Percentiles rank a stretch among this genome's conserved stretches.
Evolutionary conservation across 495 filamentous ascomycete genomes (phyloP).

Genomic region (Podospora bellae-mahoneyi): DNA sequence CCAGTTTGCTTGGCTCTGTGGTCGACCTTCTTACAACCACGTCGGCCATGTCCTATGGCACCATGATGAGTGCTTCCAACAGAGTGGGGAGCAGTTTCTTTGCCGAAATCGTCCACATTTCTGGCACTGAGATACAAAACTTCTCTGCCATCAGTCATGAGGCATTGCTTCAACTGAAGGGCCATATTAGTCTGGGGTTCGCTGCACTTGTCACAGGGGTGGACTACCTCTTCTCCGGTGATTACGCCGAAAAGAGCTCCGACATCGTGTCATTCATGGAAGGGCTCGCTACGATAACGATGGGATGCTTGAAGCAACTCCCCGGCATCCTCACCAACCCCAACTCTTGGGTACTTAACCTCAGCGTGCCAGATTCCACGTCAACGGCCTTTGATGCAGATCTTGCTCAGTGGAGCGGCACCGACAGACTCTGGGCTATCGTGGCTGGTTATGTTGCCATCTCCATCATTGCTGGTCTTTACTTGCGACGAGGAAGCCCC

Average conservation of each 20-base stretch:
- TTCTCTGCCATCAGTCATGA: constrained; percentile 50
- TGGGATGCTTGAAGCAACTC: constrained; percentile 18
- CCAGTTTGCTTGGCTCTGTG: not conserved
- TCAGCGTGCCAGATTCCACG: constrained; percentile 41
- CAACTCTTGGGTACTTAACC: constrained; percentile 49
- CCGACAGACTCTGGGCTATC: constrained; percentile 76
- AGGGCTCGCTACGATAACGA: constrained; percentile 15
- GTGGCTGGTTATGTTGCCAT: constrained; percentile 75
- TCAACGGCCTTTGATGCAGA: constrained; percentile 50
- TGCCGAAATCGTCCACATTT: constrained; percentile 39
- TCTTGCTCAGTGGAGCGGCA: constrained; percentile 71
- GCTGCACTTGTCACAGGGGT: constrained; percentile 24
- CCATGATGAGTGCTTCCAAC: constrained; percentile 31
- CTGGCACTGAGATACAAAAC: constrained; percentile 42
- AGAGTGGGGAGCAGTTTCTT: constrained; percentile 40
- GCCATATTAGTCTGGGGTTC: constrained; percentile 30
- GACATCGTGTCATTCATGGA: constrained; percentile 10
- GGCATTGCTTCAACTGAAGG: constrained; percentile 39
- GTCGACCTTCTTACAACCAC: constrained; percentile 11
- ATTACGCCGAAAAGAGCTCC: constrained; percentile 31
- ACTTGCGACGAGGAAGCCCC: constrained; percentile 66
- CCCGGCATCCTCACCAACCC: constrained; percentile 27
- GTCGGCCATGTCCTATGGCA: constrained; percentile 20
- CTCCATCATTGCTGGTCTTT: constrained; percentile 68
- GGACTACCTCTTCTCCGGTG: constrained; percentile 33